Percentiles rank a stretch among this genome's conserved stretches.
Conservation (phyloP, 176 grass and related monocot species). For the Ensete ventricosum region DNA sequence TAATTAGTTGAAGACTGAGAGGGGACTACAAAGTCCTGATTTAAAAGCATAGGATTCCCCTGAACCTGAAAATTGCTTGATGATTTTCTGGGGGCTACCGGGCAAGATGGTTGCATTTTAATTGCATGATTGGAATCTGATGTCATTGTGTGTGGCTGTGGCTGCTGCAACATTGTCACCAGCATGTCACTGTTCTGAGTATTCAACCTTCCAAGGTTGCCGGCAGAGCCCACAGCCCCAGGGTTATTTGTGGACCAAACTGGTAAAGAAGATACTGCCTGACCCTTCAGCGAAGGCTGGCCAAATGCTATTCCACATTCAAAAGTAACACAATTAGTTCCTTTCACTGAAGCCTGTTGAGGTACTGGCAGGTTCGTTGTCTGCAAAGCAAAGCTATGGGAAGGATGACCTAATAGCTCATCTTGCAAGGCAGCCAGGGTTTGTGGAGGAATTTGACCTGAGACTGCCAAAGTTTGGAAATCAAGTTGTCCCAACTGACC, state of each 20-base stretch:
- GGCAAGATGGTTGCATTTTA: constrained; percentile 79
- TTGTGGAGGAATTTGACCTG: constrained; percentile 89
- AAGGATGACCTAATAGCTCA: constrained; percentile 70
- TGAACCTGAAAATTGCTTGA: constrained; percentile 46
- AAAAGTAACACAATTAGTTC: constrained; percentile 39
- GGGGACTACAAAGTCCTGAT: constrained; percentile 22
- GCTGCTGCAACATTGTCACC: constrained; percentile 47
- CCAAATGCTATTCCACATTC: constrained; percentile 88
- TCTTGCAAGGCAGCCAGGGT: constrained; percentile 74
- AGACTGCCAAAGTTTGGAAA: constrained; percentile 65
- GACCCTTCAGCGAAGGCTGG: constrained; percentile 64
- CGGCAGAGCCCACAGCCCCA: constrained; percentile 30
- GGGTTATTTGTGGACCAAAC: constrained; percentile 58
- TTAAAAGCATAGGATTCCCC: constrained; percentile 23
- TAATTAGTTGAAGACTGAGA: constrained; percentile 40
- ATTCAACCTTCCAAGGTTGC: constrained; percentile 27
- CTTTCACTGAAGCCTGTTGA: constrained; percentile 35
- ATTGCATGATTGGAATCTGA: constrained; percentile 40
- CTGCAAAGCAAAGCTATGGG: constrained; percentile 36
- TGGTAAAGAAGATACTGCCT: constrained; percentile 48
- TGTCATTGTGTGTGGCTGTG: constrained; percentile 40
- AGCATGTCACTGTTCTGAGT: constrained; percentile 40
- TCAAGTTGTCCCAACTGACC: constrained; percentile 64
- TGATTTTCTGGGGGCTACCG: constrained; percentile 60
- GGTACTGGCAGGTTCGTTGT: constrained; percentile 54